Evolutionary conservation across 257 asterid genomes (phyloP), one percentile per base, ranked within the genome.

Genomic region (Hygrophila difformis): DNA sequence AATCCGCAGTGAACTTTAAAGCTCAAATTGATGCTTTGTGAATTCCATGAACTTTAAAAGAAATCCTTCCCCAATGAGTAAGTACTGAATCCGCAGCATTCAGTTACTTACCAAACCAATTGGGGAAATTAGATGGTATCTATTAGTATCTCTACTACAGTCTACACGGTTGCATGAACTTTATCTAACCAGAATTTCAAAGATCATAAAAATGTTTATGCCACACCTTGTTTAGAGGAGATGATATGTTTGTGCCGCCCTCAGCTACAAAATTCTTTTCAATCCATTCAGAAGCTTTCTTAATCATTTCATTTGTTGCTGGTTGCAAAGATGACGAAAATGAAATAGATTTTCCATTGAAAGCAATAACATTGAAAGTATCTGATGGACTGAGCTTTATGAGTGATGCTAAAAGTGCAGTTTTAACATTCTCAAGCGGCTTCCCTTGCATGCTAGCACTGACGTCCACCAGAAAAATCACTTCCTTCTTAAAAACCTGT

Each of bases 371-470:
- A 54, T 81, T 83, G 63, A 87, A 87, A 49, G 64, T 28, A 71
- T 87, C 94, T 12, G 8, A 60, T 5, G 78, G 74, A 50, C 57
- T 67, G 34, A 87, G 93, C 50, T 74, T 74, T 33, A 29, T 68
- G 29, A 87, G 65, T 20, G 88, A 67, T 36, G 81, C 60, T 40
- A 65, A 29, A 44, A 87, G 53, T 18, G 97, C 72, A 15, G 71
- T 31, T 51, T 80, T 83, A 18, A 76, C 79, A 49, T 59, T 61
- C 61, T 83, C 86, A 18, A 83, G 72, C 10, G 91, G 86, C 44
- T 47, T 55, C 37, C 84, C 93, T 20, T 42, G 66, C 94, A 83
- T 87, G 83, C 97, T 87, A 21, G 62, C 81, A 40, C 95, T 87
- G 55, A 51, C 67, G 40, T 87, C 97, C 24, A 87, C 78, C 28